These are phyloP conservation scores for Entomortierella chlamydospora DNA, from an alignment of 192 early-diverging fungal genomes.

Conservation along the genomic window DNA sequence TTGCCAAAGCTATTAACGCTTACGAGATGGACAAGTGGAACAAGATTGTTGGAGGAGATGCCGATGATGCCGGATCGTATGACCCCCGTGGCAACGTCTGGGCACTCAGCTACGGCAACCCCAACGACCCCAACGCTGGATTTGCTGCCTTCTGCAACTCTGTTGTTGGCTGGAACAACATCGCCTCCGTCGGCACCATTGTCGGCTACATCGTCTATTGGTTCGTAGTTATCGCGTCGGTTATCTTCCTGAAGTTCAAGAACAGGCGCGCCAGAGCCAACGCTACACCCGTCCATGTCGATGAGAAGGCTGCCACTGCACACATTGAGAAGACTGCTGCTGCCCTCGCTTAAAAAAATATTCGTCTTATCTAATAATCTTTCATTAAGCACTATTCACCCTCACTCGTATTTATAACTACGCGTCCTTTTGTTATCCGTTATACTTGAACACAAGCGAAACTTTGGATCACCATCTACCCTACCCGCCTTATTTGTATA, in stretches of 20 bases:
- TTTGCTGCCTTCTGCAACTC: constrained; percentile 82
- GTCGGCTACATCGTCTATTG: constrained; percentile 87
- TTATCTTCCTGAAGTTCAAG: constrained; percentile 63
- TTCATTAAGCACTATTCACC: neutral
- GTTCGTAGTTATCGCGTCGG: constrained; percentile 62
- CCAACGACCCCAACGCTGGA: constrained; percentile 50
- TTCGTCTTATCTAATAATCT: no score
- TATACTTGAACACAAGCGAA: no score
- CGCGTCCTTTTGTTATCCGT: no score
- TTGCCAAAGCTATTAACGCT: constrained; percentile 71
- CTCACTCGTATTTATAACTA: no score
- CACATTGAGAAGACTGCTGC: constrained; percentile 25
- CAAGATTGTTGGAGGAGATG: constrained; percentile 72
- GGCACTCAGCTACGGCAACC: constrained; percentile 74
- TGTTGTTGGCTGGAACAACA: constrained; percentile 81
- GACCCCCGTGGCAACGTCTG: constrained; percentile 72
- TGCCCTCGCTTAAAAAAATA: neutral
- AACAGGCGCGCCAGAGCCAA: constrained; percentile 26
- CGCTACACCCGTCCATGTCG: neutral
- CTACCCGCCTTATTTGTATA: constrained; percentile 22
- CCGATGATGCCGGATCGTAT: constrained; percentile 65
- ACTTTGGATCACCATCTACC: no score
- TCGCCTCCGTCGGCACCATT: constrained; percentile 79
- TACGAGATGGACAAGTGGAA: constrained; percentile 78
- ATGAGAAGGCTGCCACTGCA: constrained; percentile 28